These are phyloP conservation scores for Neocucurbitaria cava DNA, from an alignment of 2,329 filamentous ascomycete species.

Conservation along the genomic window DNA sequence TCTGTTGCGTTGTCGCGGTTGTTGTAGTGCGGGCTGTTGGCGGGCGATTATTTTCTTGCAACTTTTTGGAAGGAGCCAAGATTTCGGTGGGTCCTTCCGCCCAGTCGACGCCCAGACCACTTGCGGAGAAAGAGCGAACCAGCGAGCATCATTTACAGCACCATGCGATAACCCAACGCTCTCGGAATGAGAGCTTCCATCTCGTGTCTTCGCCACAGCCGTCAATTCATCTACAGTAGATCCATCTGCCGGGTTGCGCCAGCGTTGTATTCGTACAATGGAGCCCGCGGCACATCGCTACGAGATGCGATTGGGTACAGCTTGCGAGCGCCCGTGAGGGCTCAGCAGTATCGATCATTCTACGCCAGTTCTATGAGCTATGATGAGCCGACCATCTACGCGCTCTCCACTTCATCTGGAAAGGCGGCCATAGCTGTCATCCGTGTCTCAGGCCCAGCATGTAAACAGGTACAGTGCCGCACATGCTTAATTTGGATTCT, in stretches of 20 bases:
- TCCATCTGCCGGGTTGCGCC: background rate
- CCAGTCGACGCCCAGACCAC: constrained; percentile 17
- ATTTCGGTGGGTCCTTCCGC: constrained; percentile 20
- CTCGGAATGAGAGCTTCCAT: constrained; percentile 47
- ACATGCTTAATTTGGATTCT: background rate
- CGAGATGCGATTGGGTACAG: constrained; percentile 6
- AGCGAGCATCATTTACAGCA: constrained; percentile 7
- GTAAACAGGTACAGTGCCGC: constrained; percentile 62
- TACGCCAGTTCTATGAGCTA: constrained; percentile 11
- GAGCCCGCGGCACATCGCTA: background rate
- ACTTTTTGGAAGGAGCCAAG: constrained; percentile 18
- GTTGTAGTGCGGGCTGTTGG: constrained; percentile 14
- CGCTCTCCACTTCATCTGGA: constrained; percentile 84
- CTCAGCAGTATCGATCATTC: constrained; percentile 13
- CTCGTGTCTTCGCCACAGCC: constrained; percentile 18
- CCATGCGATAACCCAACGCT: constrained; percentile 25
- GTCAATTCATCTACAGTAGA: constrained; percentile 1
- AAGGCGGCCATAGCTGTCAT: constrained; percentile 90
- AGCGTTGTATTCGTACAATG: background rate
- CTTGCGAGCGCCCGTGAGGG: constrained; percentile 22
- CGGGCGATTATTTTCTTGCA: constrained; percentile 10
- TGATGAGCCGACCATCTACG: constrained; percentile 76
- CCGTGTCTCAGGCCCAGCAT: constrained; percentile 81
- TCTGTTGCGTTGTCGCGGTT: no score
- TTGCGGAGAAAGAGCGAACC: constrained; percentile 34